These are phyloP conservation scores for Naganishia vaughanmartiniae DNA, from an alignment of 768 basidiomycete genomes.

Conservation along the genomic window DNA sequence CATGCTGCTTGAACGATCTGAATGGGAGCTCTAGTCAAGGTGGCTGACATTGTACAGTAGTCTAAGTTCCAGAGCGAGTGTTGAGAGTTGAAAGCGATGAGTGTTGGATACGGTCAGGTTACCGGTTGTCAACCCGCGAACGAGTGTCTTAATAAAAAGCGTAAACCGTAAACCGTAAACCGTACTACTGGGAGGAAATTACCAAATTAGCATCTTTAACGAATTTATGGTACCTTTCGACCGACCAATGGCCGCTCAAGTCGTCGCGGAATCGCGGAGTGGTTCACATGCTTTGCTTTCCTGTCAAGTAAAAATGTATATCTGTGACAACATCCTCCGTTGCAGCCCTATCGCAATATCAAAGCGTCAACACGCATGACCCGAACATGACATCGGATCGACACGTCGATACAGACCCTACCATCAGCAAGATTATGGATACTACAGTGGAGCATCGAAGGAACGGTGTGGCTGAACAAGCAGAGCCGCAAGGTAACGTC, in stretches of 20 bases:
- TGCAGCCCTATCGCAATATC: neutral
- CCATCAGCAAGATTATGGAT: neutral
- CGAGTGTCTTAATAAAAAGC: no score
- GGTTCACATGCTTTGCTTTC: no score
- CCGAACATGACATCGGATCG: neutral
- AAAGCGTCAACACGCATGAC: neutral
- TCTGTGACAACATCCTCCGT: neutral
- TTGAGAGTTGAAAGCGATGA: neutral
- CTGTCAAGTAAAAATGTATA: no score
- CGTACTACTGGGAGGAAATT: no score
- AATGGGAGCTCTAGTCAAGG: constrained; percentile 35
- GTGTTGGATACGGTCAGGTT: no score
- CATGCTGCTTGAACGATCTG: constrained; percentile 45
- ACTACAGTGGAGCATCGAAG: neutral
- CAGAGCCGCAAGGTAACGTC: neutral
- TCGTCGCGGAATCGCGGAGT: no score
- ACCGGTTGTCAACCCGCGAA: no score
- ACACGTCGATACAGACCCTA: neutral
- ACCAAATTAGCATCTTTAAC: no score
- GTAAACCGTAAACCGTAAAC: no score
- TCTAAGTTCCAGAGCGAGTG: neutral
- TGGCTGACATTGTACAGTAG: constrained; percentile 5
- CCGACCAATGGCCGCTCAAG: no score
- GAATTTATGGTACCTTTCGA: no score
- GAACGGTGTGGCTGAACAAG: neutral